Evolutionary conservation across 805 yeast species (phyloP), one percentile per base, ranked within the genome.

Genomic region (Kodamaea restingae): DNA sequence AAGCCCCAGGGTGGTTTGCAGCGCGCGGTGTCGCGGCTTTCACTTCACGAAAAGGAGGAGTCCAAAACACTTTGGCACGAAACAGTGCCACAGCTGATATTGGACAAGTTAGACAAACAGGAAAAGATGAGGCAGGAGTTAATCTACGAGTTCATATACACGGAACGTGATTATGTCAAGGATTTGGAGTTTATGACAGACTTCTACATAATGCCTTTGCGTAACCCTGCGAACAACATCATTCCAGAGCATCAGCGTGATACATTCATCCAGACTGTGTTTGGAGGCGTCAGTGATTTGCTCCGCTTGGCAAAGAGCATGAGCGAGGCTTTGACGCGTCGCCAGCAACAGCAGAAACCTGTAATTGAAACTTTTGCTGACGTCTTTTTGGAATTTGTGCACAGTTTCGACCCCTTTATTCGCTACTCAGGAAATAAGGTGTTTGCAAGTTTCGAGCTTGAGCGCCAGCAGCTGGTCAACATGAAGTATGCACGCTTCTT

Each of bases 81-180:
- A 52, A 84, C 95, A 2, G 98, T 93, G 8, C 82, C 96, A 2
- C 76, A 80, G 52, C 81, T 80, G 32, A 65, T 88, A 4, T 75
- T 90, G 55, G 95, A 86, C 41, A 71, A 80, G 34, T 73, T 91
- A 42, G 87, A 86, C 41, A 90, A 87, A 50, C 75, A 69, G 38
- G 98, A 93, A 57, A 82, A 86, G 52, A 88, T 88, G 66, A 76
- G 98, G 46, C 98, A 93, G 61, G 98, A 93, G 55, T 81, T 90
- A 47, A 93, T 93, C 34, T 91, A 88, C 65, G 98, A 93, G 63
- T 83, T 90, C 22, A 85, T 88, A 36, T 85, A 85, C 47, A 91
- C 97, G 2, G 98, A 93, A 65, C 77, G 97, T 43, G 95, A 93
- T 49, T 93, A 90, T 60, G 95, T 93, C 38, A 90, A 88, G 63